A percentile compares a stretch with the other conserved stretches of the same genome.
Conservation (phyloP, 139 green algal species). For the Asterochloris erici region DNA sequence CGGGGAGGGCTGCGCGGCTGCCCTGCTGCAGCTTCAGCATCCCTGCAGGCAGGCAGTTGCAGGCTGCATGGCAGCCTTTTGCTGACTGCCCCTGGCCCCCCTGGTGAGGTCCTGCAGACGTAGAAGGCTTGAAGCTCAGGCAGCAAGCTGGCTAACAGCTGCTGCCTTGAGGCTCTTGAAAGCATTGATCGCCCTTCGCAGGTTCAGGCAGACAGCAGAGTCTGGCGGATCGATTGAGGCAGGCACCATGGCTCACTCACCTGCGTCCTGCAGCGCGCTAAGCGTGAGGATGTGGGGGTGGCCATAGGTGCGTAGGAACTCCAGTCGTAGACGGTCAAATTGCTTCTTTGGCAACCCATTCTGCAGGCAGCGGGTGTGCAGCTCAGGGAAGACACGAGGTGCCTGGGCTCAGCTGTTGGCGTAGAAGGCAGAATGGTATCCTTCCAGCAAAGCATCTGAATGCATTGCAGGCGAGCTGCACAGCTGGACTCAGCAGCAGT, state of each 20-base stretch:
- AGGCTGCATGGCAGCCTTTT: background rate
- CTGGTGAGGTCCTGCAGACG: too few relatives aligned
- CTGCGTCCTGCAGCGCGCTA: constrained; percentile 56
- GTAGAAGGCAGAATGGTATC: too few relatives aligned
- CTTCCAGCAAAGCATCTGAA: too few relatives aligned
- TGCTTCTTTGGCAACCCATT: constrained; percentile 71
- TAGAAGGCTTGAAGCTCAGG: too few relatives aligned
- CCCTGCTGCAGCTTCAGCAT: constrained; percentile 41
- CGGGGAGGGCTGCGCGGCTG: constrained; percentile 30
- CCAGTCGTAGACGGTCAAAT: constrained; percentile 65
- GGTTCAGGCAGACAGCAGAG: too few relatives aligned
- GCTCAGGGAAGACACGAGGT: background rate
- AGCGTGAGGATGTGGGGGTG: constrained; percentile 84
- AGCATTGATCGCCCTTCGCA: too few relatives aligned
- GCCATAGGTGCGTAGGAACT: constrained; percentile 84
- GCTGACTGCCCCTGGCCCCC: too few relatives aligned
- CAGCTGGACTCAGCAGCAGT: too few relatives aligned
- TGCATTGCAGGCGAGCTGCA: too few relatives aligned
- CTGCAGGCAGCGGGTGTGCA: constrained; percentile 29
- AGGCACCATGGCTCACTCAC: constrained; percentile 14
- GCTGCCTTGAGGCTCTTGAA: too few relatives aligned
- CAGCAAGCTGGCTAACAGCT: too few relatives aligned
- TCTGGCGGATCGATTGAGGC: too few relatives aligned
- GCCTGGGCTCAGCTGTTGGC: background rate
- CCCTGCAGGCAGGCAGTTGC: constrained; percentile 10